A percentile compares a stretch with the other conserved stretches of the same genome.
These are phyloP conservation scores for Tetrahymena thermophila DNA, from an alignment of 73 alveolate species.

Conservation along the genomic window DNA sequence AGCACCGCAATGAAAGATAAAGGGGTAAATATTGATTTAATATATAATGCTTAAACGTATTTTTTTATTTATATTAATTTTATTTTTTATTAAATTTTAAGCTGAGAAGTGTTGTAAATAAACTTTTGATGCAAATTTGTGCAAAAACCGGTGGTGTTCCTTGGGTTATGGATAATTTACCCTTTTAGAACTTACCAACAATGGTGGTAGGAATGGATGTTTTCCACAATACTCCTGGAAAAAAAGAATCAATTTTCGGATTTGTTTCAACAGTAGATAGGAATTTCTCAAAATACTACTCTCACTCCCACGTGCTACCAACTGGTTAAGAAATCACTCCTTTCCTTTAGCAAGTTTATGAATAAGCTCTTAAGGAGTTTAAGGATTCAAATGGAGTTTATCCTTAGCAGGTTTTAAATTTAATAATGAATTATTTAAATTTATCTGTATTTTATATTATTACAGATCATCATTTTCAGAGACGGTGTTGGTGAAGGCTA, in stretches of 20 bases:
- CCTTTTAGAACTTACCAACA: conserved; percentile 74
- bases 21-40: conserved; percentile 1
- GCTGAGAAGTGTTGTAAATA: conserved; percentile 78
- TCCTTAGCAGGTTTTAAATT: conserved; percentile 15
- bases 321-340: conserved; percentile 56
- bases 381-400: conserved; percentile 49
- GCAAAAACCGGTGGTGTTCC: conserved; percentile 96
- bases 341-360: conserved; percentile 25
- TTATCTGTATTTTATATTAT: not conserved
- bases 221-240: conserved; percentile 52
- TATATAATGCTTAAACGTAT: not conserved
- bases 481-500: conserved; percentile 79
- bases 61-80: not conserved
- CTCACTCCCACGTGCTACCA: conserved; percentile 41
- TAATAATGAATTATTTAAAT: not conserved
- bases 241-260: conserved; percentile 52
- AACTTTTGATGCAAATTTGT: conserved; percentile 80
- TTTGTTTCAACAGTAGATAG: conserved; percentile 57
- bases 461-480: conserved; percentile 56
- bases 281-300: conserved; percentile 49
- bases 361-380: conserved; percentile 45
- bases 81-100: not conserved
- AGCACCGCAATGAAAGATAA: conserved; percentile 69
- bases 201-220: conserved; percentile 81
- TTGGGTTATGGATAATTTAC: conserved; percentile 88